Conservation (phyloP, 495 filamentous ascomycete genomes). For the Sordaria brevicollis region DNA sequence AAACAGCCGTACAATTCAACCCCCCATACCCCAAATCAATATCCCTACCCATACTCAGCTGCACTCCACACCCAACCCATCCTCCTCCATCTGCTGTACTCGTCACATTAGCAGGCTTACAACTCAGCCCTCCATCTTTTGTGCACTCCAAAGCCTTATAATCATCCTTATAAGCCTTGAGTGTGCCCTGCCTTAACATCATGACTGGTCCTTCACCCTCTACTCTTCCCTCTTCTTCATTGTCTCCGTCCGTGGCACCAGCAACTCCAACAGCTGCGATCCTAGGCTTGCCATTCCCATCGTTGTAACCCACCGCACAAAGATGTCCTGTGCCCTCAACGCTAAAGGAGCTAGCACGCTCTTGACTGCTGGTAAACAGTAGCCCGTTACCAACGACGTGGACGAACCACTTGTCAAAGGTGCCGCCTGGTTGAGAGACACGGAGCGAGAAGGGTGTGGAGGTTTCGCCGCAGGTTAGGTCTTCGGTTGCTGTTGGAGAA, state of each 20-base stretch:
- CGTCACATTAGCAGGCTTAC: neutral
- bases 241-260: neutral
- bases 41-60: constrained; percentile 4
- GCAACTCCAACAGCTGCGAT: constrained; percentile 9
- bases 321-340: constrained; percentile 13
- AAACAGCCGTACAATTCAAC: constrained; percentile 3
- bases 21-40: neutral
- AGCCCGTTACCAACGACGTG: constrained; percentile 12
- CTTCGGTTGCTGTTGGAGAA: constrained; percentile 18
- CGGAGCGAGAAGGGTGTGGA: constrained; percentile 16
- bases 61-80: constrained; percentile 11
- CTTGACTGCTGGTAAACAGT: constrained; percentile 11
- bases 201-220: neutral
- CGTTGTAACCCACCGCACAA: constrained; percentile 10
- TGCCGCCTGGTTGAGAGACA: constrained; percentile 13
- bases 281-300: neutral
- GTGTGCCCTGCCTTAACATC: neutral
- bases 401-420: constrained; percentile 20
- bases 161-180: neutral
- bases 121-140: neutral
- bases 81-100: neutral
- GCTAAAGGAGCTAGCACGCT: constrained; percentile 12
- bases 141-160: constrained; percentile 8
- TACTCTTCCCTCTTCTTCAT: neutral
- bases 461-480: constrained; percentile 17